phyloP scores from a whole-genome alignment of 257 asterid species.

The Fraxinus americana region DNA sequence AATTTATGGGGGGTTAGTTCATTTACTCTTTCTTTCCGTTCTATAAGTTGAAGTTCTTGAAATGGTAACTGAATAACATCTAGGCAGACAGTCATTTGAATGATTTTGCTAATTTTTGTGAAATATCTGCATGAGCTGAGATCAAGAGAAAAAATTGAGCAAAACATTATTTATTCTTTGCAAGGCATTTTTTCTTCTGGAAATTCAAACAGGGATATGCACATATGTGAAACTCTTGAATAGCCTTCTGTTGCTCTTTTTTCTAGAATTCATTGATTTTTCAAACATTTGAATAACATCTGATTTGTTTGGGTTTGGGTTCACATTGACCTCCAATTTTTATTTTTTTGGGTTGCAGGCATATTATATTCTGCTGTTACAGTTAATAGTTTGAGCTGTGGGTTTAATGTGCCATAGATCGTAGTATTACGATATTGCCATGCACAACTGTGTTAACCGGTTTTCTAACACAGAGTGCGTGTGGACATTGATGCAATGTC shows the following conservation, averaged over 20 bases:
- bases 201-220: slow-evolving; percentile 10
- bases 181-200: slow-evolving; percentile 6
- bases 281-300: slow-evolving; percentile 22
- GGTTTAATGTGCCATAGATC: slow-evolving; percentile 50
- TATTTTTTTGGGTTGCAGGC: slow-evolving; percentile 40
- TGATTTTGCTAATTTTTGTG: slow-evolving; percentile 13
- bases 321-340: slow-evolving; percentile 6
- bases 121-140: slow-evolving; percentile 14
- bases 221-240: slow-evolving; percentile 13
- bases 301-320: slow-evolving; percentile 16
- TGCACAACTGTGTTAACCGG: slow-evolving; percentile 73
- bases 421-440: slow-evolving; percentile 60
- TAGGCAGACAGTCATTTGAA: slow-evolving; percentile 1
- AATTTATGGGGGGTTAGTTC: background rate
- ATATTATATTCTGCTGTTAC: slow-evolving; percentile 35
- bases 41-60: slow-evolving; percentile 6
- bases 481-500: slow-evolving; percentile 81
- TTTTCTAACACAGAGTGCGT: slow-evolving; percentile 52
- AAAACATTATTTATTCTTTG: background rate
- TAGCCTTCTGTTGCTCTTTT: slow-evolving; percentile 7
- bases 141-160: background rate
- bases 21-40: slow-evolving; percentile 5
- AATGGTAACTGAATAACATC: slow-evolving; percentile 17
- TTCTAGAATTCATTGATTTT: slow-evolving; percentile 3
- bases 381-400: slow-evolving; percentile 43